Evolutionary conservation across 2,329 filamentous ascomycete species (phyloP).

Genomic region (Metarhizium brunneum): DNA sequence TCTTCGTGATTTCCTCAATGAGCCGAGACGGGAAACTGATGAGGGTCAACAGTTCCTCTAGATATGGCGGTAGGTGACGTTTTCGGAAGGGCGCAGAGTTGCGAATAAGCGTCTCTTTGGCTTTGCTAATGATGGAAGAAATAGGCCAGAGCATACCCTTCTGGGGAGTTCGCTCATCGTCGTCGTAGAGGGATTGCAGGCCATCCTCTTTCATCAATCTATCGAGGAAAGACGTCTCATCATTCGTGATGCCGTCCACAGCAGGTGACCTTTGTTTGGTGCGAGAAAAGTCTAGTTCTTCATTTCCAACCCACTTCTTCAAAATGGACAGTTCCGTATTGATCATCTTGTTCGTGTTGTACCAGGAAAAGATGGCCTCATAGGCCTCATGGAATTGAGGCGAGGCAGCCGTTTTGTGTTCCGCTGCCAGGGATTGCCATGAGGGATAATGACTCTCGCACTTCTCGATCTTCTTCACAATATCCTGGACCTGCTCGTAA

Average conservation of each 20-base stretch:
- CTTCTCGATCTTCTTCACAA: slow-evolving; percentile 84
- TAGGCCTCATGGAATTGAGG: slow-evolving; percentile 71
- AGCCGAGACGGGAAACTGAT: slow-evolving; percentile 96
- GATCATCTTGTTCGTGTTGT: slow-evolving; percentile 94
- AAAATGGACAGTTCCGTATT: slow-evolving; percentile 87
- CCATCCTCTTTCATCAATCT: slow-evolving; percentile 93
- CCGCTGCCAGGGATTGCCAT: slow-evolving; percentile 60
- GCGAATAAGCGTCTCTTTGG: slow-evolving; percentile 80
- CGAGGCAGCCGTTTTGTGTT: slow-evolving; percentile 70
- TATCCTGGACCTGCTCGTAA: slow-evolving; percentile 78
- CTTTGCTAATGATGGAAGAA: slow-evolving; percentile 81
- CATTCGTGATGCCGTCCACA: slow-evolving; percentile 60
- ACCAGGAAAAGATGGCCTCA: slow-evolving; percentile 87
- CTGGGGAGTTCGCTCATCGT: slow-evolving; percentile 36
- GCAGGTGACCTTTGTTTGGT: slow-evolving; percentile 57
- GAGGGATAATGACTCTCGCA: slow-evolving; percentile 81
- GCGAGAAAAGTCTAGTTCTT: slow-evolving; percentile 83
- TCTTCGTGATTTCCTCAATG: slow-evolving; percentile 92
- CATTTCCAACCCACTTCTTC: slow-evolving; percentile 94
- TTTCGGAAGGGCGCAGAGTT: slow-evolving; percentile 80
- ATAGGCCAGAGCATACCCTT: slow-evolving; percentile 80
- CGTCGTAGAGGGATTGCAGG: slow-evolving; percentile 80
- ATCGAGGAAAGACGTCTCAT: slow-evolving; percentile 91
- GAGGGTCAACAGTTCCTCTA: slow-evolving; percentile 88
- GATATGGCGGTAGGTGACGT: slow-evolving; percentile 87